Evolutionary conservation across 495 filamentous ascomycete species (phyloP).

Genomic region (Sabuloglossum arenarium): DNA sequence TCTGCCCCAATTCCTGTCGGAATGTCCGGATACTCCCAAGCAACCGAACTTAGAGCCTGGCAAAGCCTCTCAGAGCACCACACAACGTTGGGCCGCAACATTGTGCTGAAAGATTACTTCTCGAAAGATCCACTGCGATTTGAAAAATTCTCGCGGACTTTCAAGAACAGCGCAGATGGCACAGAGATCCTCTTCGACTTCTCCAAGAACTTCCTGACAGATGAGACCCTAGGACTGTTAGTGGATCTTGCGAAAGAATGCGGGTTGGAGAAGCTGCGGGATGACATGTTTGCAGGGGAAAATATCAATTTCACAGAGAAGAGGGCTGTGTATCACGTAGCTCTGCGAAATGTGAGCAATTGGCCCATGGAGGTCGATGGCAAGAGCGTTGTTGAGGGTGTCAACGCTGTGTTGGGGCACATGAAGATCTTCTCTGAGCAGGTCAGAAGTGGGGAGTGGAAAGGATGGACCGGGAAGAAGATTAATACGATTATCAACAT

Average conservation of each 20-base stretch:
- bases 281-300: constrained; percentile 91
- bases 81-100: constrained; percentile 57
- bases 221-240: constrained; percentile 72
- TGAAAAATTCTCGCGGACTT: constrained; percentile 68
- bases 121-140: constrained; percentile 75
- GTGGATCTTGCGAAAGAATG: constrained; percentile 83
- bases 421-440: constrained; percentile 96
- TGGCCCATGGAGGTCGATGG: constrained; percentile 84
- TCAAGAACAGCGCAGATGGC: constrained; percentile 57
- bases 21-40: constrained; percentile 42
- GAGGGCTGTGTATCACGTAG: constrained; percentile 87
- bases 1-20: background rate
- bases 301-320: constrained; percentile 99
- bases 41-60: constrained; percentile 69
- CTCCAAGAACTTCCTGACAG: constrained; percentile 94
- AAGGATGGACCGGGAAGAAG: constrained; percentile 94
- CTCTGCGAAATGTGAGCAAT: constrained; percentile 71
- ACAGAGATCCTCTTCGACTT: constrained; percentile 90
- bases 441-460: constrained; percentile 89
- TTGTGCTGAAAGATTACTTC: constrained; percentile 87
- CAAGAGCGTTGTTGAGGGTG: constrained; percentile 84
- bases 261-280: constrained; percentile 73
- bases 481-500: constrained; percentile 93
- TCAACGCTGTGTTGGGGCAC: constrained; percentile 79
- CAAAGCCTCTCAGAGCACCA: constrained; percentile 75